These are phyloP conservation scores for Pseudodiploospora longispora DNA, from an alignment of 2,329 filamentous ascomycete species.

Conservation along the genomic window DNA sequence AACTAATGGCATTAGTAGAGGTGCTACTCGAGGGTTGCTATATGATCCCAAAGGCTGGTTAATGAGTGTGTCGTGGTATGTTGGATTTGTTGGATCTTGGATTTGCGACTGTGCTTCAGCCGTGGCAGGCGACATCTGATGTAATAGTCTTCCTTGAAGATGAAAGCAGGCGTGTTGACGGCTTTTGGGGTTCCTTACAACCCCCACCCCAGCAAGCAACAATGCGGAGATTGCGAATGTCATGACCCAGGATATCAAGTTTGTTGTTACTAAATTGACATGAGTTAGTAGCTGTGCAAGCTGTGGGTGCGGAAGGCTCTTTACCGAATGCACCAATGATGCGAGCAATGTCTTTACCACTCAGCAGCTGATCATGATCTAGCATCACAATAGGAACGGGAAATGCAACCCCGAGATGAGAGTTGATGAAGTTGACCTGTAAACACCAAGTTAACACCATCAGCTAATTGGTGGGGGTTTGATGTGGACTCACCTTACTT, in stretches of 20 bases:
- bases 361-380: slow-evolving; percentile 24
- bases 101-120: too few relatives aligned
- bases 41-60: too few relatives aligned
- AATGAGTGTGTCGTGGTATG: too few relatives aligned
- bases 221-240: slow-evolving; percentile 20
- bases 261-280: slow-evolving; percentile 4
- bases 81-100: too few relatives aligned
- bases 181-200: too few relatives aligned
- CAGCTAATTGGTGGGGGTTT: not conserved
- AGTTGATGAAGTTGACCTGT: slow-evolving; percentile 42
- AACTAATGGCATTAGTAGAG: too few relatives aligned
- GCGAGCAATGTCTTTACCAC: slow-evolving; percentile 27
- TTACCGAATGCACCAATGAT: slow-evolving; percentile 38
- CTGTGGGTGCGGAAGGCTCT: slow-evolving; percentile 7
- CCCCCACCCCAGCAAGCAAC: not conserved
- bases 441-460: not conserved
- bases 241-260: slow-evolving; percentile 19
- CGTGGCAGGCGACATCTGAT: too few relatives aligned
- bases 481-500: slow-evolving; percentile 20
- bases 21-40: too few relatives aligned
- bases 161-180: too few relatives aligned
- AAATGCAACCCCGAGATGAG: slow-evolving; percentile 43
- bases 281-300: slow-evolving; percentile 8
- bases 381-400: slow-evolving; percentile 42
- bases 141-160: too few relatives aligned